A percentile compares a stretch with the other conserved stretches of the same genome.
Conservation (phyloP, 768 basidiomycete genomes). For the Kondoa subrosea region DNA sequence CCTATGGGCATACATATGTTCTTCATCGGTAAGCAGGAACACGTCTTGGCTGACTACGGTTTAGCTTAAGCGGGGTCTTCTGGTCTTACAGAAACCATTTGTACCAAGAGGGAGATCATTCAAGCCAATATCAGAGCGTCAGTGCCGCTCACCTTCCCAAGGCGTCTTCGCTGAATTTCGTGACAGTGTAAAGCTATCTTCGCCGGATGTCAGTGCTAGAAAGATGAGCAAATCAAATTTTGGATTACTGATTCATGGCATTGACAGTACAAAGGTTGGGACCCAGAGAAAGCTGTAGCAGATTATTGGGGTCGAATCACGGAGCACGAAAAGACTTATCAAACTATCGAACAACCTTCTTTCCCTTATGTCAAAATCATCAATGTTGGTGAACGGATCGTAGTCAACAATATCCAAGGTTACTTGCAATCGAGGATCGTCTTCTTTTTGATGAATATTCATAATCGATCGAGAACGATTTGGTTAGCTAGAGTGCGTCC, state of each 20-base stretch:
- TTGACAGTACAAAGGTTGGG: constrained; percentile 71
- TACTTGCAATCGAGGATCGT: constrained; percentile 86
- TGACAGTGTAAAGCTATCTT: constrained; percentile 88
- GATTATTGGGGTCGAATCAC: constrained; percentile 83
- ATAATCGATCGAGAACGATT: constrained; percentile 78
- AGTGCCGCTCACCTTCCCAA: background rate
- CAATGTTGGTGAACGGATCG: constrained; percentile 92
- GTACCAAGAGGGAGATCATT: constrained; percentile 82
- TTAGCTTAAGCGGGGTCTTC: background rate
- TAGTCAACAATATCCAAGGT: constrained; percentile 78
- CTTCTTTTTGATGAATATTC: constrained; percentile 99
- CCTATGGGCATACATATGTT: constrained; percentile 77
- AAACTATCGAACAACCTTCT: constrained; percentile 74
- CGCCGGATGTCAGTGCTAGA: constrained; percentile 61
- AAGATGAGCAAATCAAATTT: background rate
- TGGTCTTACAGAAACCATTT: constrained; percentile 71
- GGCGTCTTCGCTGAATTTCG: background rate
- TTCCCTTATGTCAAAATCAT: constrained; percentile 90
- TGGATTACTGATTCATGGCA: background rate
- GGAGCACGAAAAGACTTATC: constrained; percentile 72
- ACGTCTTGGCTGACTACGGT: background rate
- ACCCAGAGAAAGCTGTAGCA: constrained; percentile 73
- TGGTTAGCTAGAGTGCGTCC: constrained; percentile 78
- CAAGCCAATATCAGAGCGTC: constrained; percentile 51
- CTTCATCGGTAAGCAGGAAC: constrained; percentile 50